Base-by-base conservation (phyloP, 179 eudicot species). In the Spinacia oleracea region DNA sequence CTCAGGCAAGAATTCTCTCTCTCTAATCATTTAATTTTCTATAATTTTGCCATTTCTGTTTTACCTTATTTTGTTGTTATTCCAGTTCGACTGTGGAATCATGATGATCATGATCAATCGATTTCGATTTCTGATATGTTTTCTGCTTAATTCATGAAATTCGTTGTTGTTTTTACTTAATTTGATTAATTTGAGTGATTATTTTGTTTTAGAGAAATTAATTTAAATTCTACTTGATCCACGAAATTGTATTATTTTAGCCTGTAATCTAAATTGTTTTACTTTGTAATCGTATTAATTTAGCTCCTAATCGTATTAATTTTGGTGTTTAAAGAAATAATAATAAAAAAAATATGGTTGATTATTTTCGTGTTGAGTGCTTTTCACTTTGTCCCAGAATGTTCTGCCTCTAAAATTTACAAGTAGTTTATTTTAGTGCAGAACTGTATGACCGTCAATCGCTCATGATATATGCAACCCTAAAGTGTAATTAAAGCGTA, bases 1-100 rank as follows among this genome's bases (percentile, higher is more conserved):
- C 21, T 82, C 75, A 74, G 75, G 79, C 64, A 83, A 58, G 82
- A 48, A 46, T 48, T 51, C 62, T 58, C 32, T 27, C 43, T 72
- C 43, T 65, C 21, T 3, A 6, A n/a, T 74, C 25, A 21, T 56
- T 56, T 6, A 5, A 5, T 56, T 5, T 20, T n/a, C n/a, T n/a
- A n/a, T n/a, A n/a, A 21, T n/a, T 56, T 56, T n/a, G n/a, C n/a
- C n/a, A 18, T 0, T 46, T 12, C 16, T 14, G 9, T 21, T 53
- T 18, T 53, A 53, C 3, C 15, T 55, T 55, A 20, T 21, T 18
- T 21, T 51, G 0, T 51, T 51, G 0, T 14, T 14, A 14, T 6
- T 21, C 15, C 25, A 18, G 59, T 5, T 55, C 40, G 5, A 55
- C 25, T 21, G 25, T 21, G 2, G 21, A 55, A 18, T 20, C 25